Percentiles rank a stretch among this genome's conserved stretches.
Conservation (phyloP, 305 asterid genomes). For the Nicotiana rustica region DNA sequence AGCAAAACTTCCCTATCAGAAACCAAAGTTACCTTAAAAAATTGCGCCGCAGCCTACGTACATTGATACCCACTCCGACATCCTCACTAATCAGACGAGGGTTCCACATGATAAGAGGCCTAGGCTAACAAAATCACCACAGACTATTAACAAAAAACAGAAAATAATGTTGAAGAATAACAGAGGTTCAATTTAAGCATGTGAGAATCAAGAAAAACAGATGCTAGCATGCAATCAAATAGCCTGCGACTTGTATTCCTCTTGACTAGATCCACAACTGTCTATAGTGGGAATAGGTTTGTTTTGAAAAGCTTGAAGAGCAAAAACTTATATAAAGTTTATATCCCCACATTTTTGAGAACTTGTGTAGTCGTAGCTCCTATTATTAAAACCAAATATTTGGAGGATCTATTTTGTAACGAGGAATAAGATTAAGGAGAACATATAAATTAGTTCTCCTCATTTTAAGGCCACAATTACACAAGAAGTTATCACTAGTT, state of each 20-base stretch:
- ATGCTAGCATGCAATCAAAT: neutral
- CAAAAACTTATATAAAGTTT: neutral
- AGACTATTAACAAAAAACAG: constrained; percentile 40
- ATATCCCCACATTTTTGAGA: neutral
- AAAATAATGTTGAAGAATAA: neutral
- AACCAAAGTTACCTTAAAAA: constrained; percentile 68
- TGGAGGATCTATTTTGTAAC: neutral
- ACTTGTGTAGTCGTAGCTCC: neutral
- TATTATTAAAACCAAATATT: constrained; percentile 6
- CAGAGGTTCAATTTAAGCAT: neutral
- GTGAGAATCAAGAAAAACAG: neutral
- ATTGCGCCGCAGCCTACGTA: constrained; percentile 70
- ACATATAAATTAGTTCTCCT: neutral
- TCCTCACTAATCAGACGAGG: constrained; percentile 95
- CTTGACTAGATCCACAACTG: neutral
- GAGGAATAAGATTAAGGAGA: neutral
- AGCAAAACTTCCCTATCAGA: neutral
- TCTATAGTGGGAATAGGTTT: neutral
- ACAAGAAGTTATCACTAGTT: constrained; percentile 7
- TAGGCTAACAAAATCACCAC: constrained; percentile 71
- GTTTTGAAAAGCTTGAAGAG: neutral
- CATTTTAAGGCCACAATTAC: neutral
- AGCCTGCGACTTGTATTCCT: neutral
- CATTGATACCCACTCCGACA: constrained; percentile 94
- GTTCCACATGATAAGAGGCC: constrained; percentile 99